Base-by-base conservation (phyloP, 495 filamentous ascomycete genomes). In the Neurospora intermedia region DNA sequence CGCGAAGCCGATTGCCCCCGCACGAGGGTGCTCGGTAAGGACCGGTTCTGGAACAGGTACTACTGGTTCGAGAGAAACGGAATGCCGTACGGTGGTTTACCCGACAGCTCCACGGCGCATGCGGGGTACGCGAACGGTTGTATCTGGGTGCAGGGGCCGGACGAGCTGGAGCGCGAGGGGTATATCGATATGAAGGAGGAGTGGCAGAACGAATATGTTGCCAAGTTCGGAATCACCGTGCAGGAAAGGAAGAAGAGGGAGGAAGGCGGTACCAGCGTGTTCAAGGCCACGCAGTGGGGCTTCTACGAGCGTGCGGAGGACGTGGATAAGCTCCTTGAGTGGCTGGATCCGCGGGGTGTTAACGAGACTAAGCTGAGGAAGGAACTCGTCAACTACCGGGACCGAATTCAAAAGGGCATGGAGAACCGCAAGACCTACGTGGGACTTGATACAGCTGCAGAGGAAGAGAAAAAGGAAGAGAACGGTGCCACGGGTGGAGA, bases 1-100 rank as follows among this genome's bases (percentile, higher is more conserved):
- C 90, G 96, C 70, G 94, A 98, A 81, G 91, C 93, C 54, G 93
- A 97, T 79, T 97, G 95, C 78, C 92, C 93, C 46, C 91, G 96
- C 70, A 97, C 94, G 16, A 90, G 91, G 72, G 89, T 93, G 70
- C 86, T 99, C 13, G 96, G 96, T 62, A 93, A 93, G 75, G 96
- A 99, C 80, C 89, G 96, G 35, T 99, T 97, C 84, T 97, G 93
- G 89, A 99, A 98, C 78, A 92, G 94, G 27, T 99, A 98, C 79
- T 98, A 94, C 85, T 99, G 95, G 95, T 97, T 98, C 79, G 96
- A 99, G 82, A 91, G 94, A 45, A 99, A 98, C 78, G 96, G 94
- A 39, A 98, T 98, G 96, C 96, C 96, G 2, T 97, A 93, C 79
- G 93, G 85, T 69, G 96, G 96, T 3, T 84, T 97, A 73, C 95